These are phyloP conservation scores for Cephaloascus fragrans DNA, from an alignment of 805 yeast species.

Conservation along the genomic window DNA sequence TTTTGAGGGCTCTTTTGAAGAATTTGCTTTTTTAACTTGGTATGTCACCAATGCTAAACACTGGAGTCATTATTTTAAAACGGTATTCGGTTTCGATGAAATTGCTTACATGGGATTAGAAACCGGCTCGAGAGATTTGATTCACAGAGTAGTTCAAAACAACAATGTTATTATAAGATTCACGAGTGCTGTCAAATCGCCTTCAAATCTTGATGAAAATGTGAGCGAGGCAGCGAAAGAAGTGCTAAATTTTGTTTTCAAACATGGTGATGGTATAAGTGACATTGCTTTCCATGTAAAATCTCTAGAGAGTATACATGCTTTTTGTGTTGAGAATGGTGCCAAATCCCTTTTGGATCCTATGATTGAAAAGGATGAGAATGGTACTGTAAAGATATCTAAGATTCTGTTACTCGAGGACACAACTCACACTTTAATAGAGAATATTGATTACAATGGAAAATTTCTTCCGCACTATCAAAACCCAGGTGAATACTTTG, in stretches of 20 bases:
- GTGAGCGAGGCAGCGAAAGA: conserved; percentile 5
- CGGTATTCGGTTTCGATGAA: conserved; percentile 52
- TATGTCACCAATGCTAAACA: conserved; percentile 68
- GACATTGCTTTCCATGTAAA: conserved; percentile 63
- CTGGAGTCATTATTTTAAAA: conserved; percentile 43
- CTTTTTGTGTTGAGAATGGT: conserved; percentile 41
- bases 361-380: conserved; percentile 26
- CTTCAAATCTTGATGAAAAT: conserved; percentile 19
- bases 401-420: conserved; percentile 48
- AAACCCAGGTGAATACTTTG: background rate
- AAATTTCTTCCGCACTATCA: conserved; percentile 43
- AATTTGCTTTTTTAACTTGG: conserved; percentile 62
- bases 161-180: conserved; percentile 43
- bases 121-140: conserved; percentile 45
- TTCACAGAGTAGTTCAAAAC: conserved; percentile 53
- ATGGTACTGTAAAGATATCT: conserved; percentile 47
- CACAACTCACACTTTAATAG: conserved; percentile 58
- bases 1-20: conserved; percentile 12
- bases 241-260: conserved; percentile 34
- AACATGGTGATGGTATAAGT: conserved; percentile 76
- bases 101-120: conserved; percentile 62
- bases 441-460: conserved; percentile 23
- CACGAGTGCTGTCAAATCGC: conserved; percentile 24
- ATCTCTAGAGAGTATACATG: conserved; percentile 33
- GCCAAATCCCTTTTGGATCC: conserved; percentile 27